These are phyloP conservation scores for Caryocar brasiliense DNA, from an alignment of 441 rosid genomes.

Conservation along the genomic window DNA sequence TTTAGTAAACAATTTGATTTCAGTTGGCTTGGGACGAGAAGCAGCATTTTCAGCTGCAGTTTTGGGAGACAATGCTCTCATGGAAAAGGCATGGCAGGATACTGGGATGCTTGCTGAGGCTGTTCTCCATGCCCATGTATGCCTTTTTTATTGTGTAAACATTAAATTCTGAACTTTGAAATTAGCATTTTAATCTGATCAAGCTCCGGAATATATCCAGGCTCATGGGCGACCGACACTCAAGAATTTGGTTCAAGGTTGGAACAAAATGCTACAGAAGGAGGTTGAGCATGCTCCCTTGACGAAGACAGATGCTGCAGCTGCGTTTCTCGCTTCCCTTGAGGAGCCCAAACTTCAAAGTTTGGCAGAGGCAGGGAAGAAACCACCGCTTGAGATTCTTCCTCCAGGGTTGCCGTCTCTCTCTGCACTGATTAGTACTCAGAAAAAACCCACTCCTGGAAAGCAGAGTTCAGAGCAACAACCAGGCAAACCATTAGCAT, in stretches of 20 bases:
- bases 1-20: slow-evolving; percentile 72
- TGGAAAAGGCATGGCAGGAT: slow-evolving; percentile 99
- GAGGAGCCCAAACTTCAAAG: slow-evolving; percentile 88
- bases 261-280: slow-evolving; percentile 85
- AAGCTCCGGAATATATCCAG: slow-evolving; percentile 30
- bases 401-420: slow-evolving; percentile 96
- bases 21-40: slow-evolving; percentile 86
- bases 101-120: slow-evolving; percentile 99
- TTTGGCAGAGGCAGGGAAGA: slow-evolving; percentile 74
- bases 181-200: not conserved
- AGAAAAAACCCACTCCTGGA: slow-evolving; percentile 51
- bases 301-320: slow-evolving; percentile 76
- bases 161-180: not conserved
- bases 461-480: slow-evolving; percentile 39
- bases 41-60: slow-evolving; percentile 94
- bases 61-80: slow-evolving; percentile 89
- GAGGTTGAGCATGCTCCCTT: slow-evolving; percentile 71
- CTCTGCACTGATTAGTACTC: slow-evolving; percentile 58
- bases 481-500: slow-evolving; percentile 49
- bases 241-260: slow-evolving; percentile 74
- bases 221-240: slow-evolving; percentile 94
- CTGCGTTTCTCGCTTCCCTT: slow-evolving; percentile 86
- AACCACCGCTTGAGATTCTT: slow-evolving; percentile 78
- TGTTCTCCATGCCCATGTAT: slow-evolving; percentile 94
- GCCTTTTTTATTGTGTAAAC: slow-evolving; percentile 1